Conservation (phyloP, 1,284 basidiomycete genomes). For the Xerocomus minutiporus region DNA sequence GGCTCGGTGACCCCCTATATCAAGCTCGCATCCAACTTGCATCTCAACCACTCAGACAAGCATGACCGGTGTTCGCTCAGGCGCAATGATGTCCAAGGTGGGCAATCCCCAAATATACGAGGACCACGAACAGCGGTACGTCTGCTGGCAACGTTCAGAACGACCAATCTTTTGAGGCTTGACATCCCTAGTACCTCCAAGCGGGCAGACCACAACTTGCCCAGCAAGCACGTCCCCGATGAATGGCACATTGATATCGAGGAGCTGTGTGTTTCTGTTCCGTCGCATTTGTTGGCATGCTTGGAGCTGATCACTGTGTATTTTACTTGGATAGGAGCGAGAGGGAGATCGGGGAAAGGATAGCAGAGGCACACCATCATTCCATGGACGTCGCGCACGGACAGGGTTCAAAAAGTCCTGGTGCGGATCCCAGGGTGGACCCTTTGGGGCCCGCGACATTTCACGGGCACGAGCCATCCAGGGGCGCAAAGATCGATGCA, state of each 20-base stretch:
- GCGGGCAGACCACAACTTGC: conserved; percentile 18
- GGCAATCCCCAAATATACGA: conserved; percentile 44
- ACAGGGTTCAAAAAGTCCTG: conserved; percentile 21
- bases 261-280: conserved; percentile 33
- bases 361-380: conserved; percentile 34
- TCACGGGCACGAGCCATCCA: conserved; percentile 58
- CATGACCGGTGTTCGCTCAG: too few relatives aligned
- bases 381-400: conserved; percentile 24
- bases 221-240: conserved; percentile 30
- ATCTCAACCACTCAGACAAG: too few relatives aligned
- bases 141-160: neutral
- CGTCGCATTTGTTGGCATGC: neutral
- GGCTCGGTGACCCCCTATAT: too few relatives aligned
- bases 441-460: conserved; percentile 41
- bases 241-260: conserved; percentile 37
- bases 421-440: conserved; percentile 32
- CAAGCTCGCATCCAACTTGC: too few relatives aligned
- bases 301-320: neutral
- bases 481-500: conserved; percentile 59
- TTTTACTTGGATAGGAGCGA: conserved; percentile 33
- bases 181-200: conserved; percentile 15
- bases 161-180: neutral
- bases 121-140: conserved; percentile 40
- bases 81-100: conserved; percentile 43
- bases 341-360: conserved; percentile 38